Evolutionary conservation across 371 early-diverging fungal species (phyloP), one percentile per base, ranked within the genome.

Genomic region (Capillidium heterosporum): DNA sequence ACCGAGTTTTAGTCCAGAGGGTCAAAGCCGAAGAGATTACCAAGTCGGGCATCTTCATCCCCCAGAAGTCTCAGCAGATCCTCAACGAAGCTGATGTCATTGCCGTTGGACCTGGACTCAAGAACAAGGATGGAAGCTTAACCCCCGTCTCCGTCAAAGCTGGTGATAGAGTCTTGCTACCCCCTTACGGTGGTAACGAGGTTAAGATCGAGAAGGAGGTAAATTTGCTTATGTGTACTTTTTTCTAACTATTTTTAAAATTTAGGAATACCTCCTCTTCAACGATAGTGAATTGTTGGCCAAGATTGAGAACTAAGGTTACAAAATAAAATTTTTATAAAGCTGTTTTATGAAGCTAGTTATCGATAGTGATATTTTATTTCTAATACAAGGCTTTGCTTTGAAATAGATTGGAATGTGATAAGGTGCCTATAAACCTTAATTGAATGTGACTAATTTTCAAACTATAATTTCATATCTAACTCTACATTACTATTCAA

Each of bases 61-160:
- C 98, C 51, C 93, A 96, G 69, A 94, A 94, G 78, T 86, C 95
- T n/a, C 91, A 93, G 67, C 95, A 95, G 75, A 65, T 84, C 42
- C 69, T 90, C 58, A 91, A 95, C 76, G 89, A 91, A 70, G 98
- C 88, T 56, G 57, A 83, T 56, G 92, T 98, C 55, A 70, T 96
- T 66, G 89, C 95, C 35, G 89, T 86, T 40, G 98, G 98, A 42
- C 91, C 90, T 62, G 98, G 98, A 56, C 72, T 77, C 57, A 65
- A 85, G 43, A 78, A 80, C 71, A 82, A 87, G 71, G 85, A 87
- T 54, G 96, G 95, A 52, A 79, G 76, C 63, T 67, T 79, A 61
- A 73, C 86, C 57, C 81, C 95, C 48, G 61, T 82, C n/a, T 76
- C 81, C 58, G 80, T 95, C 58, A 75, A 82, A 60, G 78, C 71